Base-by-base conservation (phyloP, 345 rosid genomes). In the Hirschfeldia incana region DNA sequence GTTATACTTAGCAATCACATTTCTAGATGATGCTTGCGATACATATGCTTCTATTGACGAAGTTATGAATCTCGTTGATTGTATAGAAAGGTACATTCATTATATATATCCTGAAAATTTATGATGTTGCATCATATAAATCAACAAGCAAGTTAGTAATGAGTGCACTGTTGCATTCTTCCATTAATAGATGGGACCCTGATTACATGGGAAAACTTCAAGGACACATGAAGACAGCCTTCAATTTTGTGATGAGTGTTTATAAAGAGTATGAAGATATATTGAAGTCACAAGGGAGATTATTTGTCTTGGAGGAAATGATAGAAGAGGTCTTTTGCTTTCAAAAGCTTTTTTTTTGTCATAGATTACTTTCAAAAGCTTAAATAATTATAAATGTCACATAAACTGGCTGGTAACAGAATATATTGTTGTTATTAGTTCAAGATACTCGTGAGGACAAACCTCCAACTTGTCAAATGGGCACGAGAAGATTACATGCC, bases 21-120 rank as follows among this genome's bases (percentile, higher is more conserved):
- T 59, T 59, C 2, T 76, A 21, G 79, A 76, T 3, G 79, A 76
- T 0, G 65, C 60, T n/a, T 76, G 74, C n/a, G 79, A 76, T 42
- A 37, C 33, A 1, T 6, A 68, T 67, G 74, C 44, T 44, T 76
- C 74, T 1, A 10, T 76, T 59, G n/a, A 11, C 13, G 74, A 76
- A 59, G 61, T 42, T 32, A 13, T 0, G 61, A 60, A 34, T 1
- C 5, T 76, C 12, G 61, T 69, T 44, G 6, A 44, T 29, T 67
- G 80, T 44, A 13, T 76, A 0, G 73, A 76, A 60, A 68, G 69
- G 79, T 76, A 68, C 21, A n/a, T 30, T n/a, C n/a, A 0, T 6
- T 68, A 27, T 68, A 46, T 28, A 46, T 26, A 67, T 8, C 30
- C 4, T 58, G 13, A 58, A 58, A 2, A 58, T 21, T 58, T 17